Base-by-base conservation (phyloP, 768 basidiomycete species). In the Rhodotorula toruloides region DNA sequence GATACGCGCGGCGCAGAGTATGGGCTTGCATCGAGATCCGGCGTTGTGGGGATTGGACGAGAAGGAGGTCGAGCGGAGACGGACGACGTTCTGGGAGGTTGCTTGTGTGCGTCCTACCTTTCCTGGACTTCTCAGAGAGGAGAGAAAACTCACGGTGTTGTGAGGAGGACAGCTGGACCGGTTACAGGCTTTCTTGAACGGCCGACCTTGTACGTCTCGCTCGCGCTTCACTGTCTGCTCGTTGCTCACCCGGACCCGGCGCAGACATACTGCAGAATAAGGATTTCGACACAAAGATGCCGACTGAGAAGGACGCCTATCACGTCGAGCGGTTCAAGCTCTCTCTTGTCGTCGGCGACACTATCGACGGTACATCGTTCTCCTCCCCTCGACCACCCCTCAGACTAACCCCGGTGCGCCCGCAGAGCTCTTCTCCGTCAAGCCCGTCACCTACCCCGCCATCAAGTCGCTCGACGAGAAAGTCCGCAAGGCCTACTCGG, bases 21-120 rank as follows among this genome's bases (percentile, higher is more conserved):
- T 54, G 53, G 53, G 53, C 2, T 19, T 54, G 53, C 53, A 54
- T 40, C 53, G 53, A 11, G 53, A 54, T 40, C 53, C 53, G 13
- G 25, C 4, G 4, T 22, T n/a, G 3, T 54, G 53, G 53, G 53
- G 39, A 11, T 14, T 54, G 37, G 37, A n/a, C 36, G 53, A 25
- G 25, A 5, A 27, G 37, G 53, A 54, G 39, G 25, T 39, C 25
- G 25, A 40, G 12, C 36, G 53, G 2, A 22, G 53, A 3, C 17
- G 53, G 36, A 2, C 16, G 11, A n/a, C 39, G 6, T 54, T 54
- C 25, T 54, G 53, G 53, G 53, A 54, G 53, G 14, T 54, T 2
- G 25, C 40, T 13, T 13, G 37, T 2, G 53, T 40, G 8, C 36
- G 53, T n/a, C 52, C 31, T 19, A 11, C 14, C 19, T 40, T 27